phyloP scores from a whole-genome alignment of 1,139 yeast genomes.

The Nakaseomyces kungkrabaensis region DNA sequence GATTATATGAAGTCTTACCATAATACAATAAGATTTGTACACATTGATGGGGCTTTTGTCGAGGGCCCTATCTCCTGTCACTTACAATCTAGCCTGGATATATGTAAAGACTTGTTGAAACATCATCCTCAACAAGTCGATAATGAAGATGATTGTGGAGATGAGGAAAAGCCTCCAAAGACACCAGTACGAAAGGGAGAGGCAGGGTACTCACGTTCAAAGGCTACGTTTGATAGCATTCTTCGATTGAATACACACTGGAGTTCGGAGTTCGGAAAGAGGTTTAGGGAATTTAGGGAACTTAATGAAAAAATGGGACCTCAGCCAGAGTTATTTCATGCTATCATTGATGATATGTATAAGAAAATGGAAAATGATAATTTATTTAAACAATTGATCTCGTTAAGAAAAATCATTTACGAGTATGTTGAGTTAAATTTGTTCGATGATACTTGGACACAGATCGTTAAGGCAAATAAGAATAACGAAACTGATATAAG shows the following conservation, averaged over 20 bases:
- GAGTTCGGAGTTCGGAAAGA: conserved; percentile 19
- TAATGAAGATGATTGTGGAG: background rate
- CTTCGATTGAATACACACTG: conserved; percentile 20
- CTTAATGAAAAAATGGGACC: conserved; percentile 6
- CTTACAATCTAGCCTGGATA: background rate
- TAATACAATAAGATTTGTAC: background rate
- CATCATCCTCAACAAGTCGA: background rate
- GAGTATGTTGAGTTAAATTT: conserved; percentile 62
- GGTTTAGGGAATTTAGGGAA: conserved; percentile 24
- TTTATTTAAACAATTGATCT: conserved; percentile 35
- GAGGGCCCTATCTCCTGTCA: background rate
- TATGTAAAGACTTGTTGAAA: background rate
- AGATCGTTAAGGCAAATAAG: conserved; percentile 8
- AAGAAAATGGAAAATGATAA: conserved; percentile 14
- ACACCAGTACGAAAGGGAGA: conserved; percentile 3
- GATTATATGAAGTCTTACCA: conserved; percentile 25
- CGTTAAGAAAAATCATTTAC: conserved; percentile 48
- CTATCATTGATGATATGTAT: conserved; percentile 10
- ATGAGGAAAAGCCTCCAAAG: conserved; percentile 6
- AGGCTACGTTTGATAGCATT: conserved; percentile 14
- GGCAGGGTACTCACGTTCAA: background rate
- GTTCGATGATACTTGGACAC: conserved; percentile 48
- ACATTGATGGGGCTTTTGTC: background rate
- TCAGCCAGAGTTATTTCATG: conserved; percentile 14
- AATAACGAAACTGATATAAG: conserved; percentile 15